Evolutionary conservation across 495 filamentous ascomycete genomes (phyloP), one percentile per base, ranked within the genome.

Genomic region (Rusavskia elegans): DNA sequence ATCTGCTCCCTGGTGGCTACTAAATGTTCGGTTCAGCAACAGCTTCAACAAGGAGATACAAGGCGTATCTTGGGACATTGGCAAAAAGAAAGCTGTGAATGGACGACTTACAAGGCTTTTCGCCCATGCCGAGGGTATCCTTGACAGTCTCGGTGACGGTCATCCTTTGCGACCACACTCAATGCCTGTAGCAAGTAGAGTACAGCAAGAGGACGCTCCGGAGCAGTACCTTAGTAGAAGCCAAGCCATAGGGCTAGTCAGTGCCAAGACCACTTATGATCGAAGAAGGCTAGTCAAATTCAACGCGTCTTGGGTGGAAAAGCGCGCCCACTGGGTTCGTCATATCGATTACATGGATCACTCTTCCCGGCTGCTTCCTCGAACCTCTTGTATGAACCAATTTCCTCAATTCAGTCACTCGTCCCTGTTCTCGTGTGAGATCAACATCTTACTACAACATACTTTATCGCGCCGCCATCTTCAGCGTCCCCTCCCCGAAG

Each of bases 1-100:
- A 98, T 98, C 64, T 87, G 85, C 69, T 89, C 81, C 62, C 87
- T 76, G 52, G 89, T 83, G 53, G 89, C 90, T 69, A 70, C 71
- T 77, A 52, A 51, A 44, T 29, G 21, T 11, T 30, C 23, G 5
- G 27, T 17, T 21, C 21, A 40, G 16, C 50, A 50, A 35, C 39
- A 20, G n/a, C n/a, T 42, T 14, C 37, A 5, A 8, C 14, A 13
- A 39, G 14, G 5, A 6, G 41, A 45, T 5, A 23, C 3, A 10
- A 20, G 44, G 44, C 9, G 23, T 29, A 25, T n/a, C n/a, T n/a
- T n/a, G n/a, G n/a, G n/a, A n/a, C n/a, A n/a, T 23, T 25, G 21
- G 5, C 3, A 1, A 20, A 25, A 16, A 21, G 25, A n/a, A 14
- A 46, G 13, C 16, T 35, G 55, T 35, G 10, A 2, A 2, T 5